A percentile compares a stretch with the other conserved stretches of the same genome.
Evolutionary conservation across 139 green algal species (phyloP).

Genomic region (Coelastrella sp.): DNA sequence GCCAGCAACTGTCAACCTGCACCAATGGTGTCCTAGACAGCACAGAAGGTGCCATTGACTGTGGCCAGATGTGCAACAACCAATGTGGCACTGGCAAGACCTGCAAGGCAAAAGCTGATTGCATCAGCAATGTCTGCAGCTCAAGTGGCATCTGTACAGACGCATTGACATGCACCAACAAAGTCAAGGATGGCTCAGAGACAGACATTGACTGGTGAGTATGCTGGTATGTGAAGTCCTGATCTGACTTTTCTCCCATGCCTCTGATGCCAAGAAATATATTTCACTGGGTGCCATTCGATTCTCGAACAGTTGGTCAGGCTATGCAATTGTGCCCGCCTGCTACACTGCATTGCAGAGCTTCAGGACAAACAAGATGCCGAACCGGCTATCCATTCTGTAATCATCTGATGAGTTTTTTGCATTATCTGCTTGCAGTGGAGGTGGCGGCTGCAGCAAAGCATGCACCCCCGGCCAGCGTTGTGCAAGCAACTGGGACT

Average conservation of each 20-base stretch:
- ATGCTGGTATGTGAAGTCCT: too few species aligned
- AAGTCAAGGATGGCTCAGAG: slow-evolving; percentile 9
- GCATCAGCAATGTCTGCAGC: not conserved
- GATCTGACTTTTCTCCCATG: too few species aligned
- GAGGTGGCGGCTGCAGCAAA: slow-evolving; percentile 7
- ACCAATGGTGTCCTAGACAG: not conserved
- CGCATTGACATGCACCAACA: slow-evolving; percentile 1
- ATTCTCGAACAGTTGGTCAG: too few species aligned
- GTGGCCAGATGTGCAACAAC: not conserved
- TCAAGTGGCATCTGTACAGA: not conserved
- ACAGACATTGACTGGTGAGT: slow-evolving; percentile 6
- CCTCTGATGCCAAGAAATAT: too few species aligned
- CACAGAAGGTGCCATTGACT: not conserved
- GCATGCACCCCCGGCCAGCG: not conserved
- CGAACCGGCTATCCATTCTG: too few species aligned
- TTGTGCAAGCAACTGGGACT: not conserved
- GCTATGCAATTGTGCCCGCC: too few species aligned
- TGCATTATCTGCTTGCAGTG: not conserved
- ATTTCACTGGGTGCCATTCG: not conserved
- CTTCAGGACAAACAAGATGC: not conserved
- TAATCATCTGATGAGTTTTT: too few species aligned
- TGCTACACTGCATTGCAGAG: too few species aligned
- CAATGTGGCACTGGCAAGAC: not conserved
- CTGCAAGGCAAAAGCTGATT: not conserved
- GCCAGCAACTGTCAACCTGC: not conserved